Base-by-base conservation (phyloP, 2,329 filamentous ascomycete species). In the Fusarium sp. region DNA sequence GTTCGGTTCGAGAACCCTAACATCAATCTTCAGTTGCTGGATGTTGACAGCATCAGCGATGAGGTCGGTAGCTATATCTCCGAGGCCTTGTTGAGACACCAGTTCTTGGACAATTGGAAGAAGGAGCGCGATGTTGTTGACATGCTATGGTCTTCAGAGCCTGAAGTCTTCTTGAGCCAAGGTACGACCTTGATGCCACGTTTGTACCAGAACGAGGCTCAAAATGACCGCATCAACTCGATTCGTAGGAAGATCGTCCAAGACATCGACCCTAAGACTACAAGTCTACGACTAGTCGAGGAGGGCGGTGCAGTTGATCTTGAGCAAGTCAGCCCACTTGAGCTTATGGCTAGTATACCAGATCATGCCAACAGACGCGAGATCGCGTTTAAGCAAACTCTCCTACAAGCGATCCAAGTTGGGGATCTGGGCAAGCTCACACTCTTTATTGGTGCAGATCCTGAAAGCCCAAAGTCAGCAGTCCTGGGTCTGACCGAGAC, bases 121-220 rank as follows among this genome's bases (percentile, higher is more conserved):
- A 41, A 25, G 16, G 28, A 21, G 14, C 14, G 47, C 18, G 10
- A 28, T 0, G 7, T 10, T 18, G n/a, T 21, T 18, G 43, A 56
- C 6, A 2, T 62, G 9, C 34, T 62, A n/a, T 62, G 59, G 59
- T 59, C 54, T 20, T n/a, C 23, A 6, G 59, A 62, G n/a, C 59
- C 54, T 4, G 59, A 62, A 30, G 21, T 62, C 18, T 62, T 34
- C 28, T 28, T 53, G 6, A 20, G 27, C 6, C 5, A 27, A 16
- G 5, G n/a, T 2, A 34, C 21, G 10, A 14, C 32, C 21, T 20
- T 53, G 12, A 46, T 59, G 4, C 56, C 56, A 5, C 48, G 56
- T 14, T 28, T 59, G 5, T 40, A 53, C 18, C 23, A n/a, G 16
- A 46, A 59, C 25, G 20, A 46, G 10, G 11, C 13, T 1, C 41